Conservation (phyloP, 768 basidiomycete species). For the Coprinopsis sp. region DNA sequence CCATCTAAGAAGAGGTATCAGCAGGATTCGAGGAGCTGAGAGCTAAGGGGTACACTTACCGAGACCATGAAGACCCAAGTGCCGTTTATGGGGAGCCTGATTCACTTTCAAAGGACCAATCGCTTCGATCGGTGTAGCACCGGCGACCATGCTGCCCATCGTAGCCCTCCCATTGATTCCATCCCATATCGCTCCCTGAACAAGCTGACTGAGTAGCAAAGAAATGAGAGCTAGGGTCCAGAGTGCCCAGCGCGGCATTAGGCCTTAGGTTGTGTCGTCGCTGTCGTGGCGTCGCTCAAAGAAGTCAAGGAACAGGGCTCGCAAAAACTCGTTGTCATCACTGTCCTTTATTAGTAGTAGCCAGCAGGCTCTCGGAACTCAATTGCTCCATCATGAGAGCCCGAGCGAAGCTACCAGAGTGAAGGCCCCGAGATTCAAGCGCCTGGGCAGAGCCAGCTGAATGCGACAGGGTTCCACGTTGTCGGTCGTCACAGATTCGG, state of each 20-base stretch:
- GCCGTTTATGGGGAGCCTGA: slow-evolving; percentile 2
- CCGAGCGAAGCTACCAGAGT: no score
- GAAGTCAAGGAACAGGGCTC: no score
- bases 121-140: slow-evolving; percentile 1
- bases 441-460: no score
- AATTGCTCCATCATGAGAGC: no score
- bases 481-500: no score
- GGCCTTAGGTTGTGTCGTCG: background rate
- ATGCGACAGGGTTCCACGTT: no score
- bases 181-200: background rate
- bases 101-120: slow-evolving; percentile 1
- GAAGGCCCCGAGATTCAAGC: no score
- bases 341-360: no score
- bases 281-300: background rate
- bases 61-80: background rate
- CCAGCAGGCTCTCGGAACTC: no score
- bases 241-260: background rate
- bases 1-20: background rate
- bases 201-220: background rate
- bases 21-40: background rate
- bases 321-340: no score
- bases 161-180: background rate
- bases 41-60: background rate
- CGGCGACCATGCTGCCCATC: background rate
- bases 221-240: background rate